These are phyloP conservation scores for Penicillium freii DNA, from an alignment of 2,329 filamentous ascomycete genomes.

Conservation along the genomic window DNA sequence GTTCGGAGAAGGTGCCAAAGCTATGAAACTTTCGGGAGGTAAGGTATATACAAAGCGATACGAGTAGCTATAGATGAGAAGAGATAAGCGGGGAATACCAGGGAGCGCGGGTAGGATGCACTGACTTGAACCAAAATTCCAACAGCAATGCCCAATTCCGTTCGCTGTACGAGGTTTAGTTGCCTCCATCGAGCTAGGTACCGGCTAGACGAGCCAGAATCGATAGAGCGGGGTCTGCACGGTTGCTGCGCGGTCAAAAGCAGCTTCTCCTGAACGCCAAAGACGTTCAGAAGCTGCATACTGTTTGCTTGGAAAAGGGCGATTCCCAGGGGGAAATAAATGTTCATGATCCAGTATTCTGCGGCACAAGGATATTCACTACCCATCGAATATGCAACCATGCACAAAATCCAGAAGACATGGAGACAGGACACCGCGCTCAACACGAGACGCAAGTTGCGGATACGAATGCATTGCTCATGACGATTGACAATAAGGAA, in stretches of 20 bases:
- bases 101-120: neutral
- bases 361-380: neutral
- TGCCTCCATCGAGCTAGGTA: neutral
- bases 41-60: neutral
- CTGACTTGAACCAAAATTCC: neutral
- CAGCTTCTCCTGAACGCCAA: neutral
- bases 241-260: neutral
- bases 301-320: neutral
- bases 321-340: neutral
- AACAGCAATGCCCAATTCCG: neutral
- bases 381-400: neutral
- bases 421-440: neutral
- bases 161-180: neutral
- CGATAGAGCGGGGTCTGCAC: neutral
- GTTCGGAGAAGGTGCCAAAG: neutral
- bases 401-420: neutral
- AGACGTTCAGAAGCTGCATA: neutral
- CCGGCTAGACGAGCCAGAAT: neutral
- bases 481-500: neutral
- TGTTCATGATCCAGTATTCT: neutral
- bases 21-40: neutral
- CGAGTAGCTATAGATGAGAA: neutral
- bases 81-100: neutral
- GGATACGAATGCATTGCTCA: neutral
- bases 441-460: neutral